A percentile compares a stretch with the other conserved stretches of the same genome.
These are phyloP conservation scores for Prototheca cutis DNA, from an alignment of 163 green algal species.

Conservation along the genomic window DNA sequence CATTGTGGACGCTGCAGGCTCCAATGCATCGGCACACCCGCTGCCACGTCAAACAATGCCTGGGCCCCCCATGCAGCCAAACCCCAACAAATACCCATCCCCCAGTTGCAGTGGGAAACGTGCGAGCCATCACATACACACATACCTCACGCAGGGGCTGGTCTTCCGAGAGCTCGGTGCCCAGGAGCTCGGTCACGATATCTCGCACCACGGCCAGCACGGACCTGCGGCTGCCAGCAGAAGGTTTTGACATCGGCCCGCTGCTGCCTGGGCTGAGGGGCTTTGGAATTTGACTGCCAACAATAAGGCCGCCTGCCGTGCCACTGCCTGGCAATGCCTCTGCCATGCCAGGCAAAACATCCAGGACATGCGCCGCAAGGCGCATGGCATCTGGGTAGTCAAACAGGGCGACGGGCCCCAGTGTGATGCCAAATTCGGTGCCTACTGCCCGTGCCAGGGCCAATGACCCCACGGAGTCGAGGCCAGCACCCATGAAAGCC, in stretches of 20 bases:
- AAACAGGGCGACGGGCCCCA: constrained; percentile 64
- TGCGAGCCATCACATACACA: no score
- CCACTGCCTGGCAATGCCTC: neutral
- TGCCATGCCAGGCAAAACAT: neutral
- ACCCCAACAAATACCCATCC: no score
- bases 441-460: constrained; percentile 59
- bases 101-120: no score
- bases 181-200: neutral
- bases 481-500: constrained; percentile 53
- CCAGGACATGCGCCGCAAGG: constrained; percentile 1
- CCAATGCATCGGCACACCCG: no score
- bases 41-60: no score
- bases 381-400: constrained; percentile 59
- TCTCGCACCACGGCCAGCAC: neutral
- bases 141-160: neutral
- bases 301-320: neutral
- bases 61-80: no score
- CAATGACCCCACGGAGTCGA: constrained; percentile 63
- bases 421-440: constrained; percentile 27
- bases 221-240: neutral
- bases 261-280: neutral
- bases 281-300: neutral
- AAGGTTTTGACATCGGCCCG: neutral
- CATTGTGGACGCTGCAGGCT: no score
- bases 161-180: neutral